These are phyloP conservation scores for Rhodotorula sp. DNA, from an alignment of 1,284 basidiomycete species.

Conservation along the genomic window DNA sequence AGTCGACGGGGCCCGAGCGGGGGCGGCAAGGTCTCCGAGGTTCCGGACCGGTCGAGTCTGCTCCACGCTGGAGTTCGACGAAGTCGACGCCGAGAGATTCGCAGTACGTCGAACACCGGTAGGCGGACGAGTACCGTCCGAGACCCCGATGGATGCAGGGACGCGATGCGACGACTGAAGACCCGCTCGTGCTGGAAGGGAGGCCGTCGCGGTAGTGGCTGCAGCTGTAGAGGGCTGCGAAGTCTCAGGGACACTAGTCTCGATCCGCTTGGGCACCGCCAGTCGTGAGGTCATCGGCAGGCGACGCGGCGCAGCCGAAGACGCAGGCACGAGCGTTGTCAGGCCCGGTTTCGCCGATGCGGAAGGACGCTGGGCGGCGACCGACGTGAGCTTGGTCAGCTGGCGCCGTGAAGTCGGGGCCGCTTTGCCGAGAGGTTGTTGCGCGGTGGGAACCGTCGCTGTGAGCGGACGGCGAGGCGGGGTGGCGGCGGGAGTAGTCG, in stretches of 20 bases:
- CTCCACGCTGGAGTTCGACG: neutral
- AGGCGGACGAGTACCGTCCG: too few relatives aligned
- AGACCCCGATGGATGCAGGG: too few relatives aligned
- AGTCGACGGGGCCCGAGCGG: neutral
- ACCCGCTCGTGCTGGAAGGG: neutral
- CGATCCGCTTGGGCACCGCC: slow-evolving; percentile 1
- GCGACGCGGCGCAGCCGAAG: neutral
- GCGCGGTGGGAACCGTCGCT: neutral
- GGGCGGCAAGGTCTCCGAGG: neutral
- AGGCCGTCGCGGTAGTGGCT: neutral
- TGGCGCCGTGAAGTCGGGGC: slow-evolving; percentile 27
- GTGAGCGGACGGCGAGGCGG: neutral
- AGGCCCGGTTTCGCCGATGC: neutral
- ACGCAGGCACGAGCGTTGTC: slow-evolving; percentile 2
- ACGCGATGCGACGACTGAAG: neutral
- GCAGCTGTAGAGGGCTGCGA: neutral
- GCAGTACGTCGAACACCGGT: neutral
- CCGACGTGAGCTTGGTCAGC: slow-evolving; percentile 24
- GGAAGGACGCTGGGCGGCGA: slow-evolving; percentile 1
- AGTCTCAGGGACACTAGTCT: neutral
- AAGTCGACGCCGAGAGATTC: neutral
- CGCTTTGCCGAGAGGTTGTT: slow-evolving; percentile 4
- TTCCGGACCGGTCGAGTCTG: neutral
- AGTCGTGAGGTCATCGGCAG: neutral
- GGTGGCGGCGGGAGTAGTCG: neutral